Percentiles rank a stretch among this genome's conserved stretches.
Conservation (phyloP, 345 rosid species). For the Hypericum perforatum region DNA sequence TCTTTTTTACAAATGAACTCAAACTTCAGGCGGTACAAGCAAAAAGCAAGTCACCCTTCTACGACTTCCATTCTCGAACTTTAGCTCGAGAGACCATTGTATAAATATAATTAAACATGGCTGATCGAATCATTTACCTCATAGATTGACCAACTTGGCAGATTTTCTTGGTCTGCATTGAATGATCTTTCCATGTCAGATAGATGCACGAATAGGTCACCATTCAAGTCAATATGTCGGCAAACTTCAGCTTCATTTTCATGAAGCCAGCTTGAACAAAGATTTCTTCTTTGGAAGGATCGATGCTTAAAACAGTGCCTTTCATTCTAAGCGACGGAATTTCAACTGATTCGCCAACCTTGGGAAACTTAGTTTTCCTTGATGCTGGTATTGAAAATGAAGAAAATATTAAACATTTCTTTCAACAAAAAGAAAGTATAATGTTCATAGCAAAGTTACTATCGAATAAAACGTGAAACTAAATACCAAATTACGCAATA, state of each 20-base stretch:
- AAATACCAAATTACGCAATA: conserved; percentile 1
- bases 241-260: conserved; percentile 64
- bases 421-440: background rate
- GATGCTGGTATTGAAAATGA: conserved; percentile 16
- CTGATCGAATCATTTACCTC: too few species aligned
- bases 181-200: background rate
- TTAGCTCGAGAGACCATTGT: too few species aligned
- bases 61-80: too few species aligned
- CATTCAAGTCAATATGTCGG: conserved; percentile 30
- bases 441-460: too few species aligned
- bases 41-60: too few species aligned
- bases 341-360: conserved; percentile 54
- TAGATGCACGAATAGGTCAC: conserved; percentile 11
- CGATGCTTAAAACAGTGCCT: conserved; percentile 60
- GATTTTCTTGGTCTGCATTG: too few species aligned
- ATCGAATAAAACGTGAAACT: background rate
- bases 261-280: conserved; percentile 75
- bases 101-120: too few species aligned
- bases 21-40: too few species aligned
- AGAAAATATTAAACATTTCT: background rate
- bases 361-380: conserved; percentile 33
- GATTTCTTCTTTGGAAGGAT: conserved; percentile 55
- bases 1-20: too few species aligned
- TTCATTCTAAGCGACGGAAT: conserved; percentile 57
- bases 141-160: too few species aligned